Percentiles rank a stretch among this genome's conserved stretches.
phyloP scores from a whole-genome alignment of 2,329 filamentous ascomycete genomes.

The Fusarium foetens region DNA sequence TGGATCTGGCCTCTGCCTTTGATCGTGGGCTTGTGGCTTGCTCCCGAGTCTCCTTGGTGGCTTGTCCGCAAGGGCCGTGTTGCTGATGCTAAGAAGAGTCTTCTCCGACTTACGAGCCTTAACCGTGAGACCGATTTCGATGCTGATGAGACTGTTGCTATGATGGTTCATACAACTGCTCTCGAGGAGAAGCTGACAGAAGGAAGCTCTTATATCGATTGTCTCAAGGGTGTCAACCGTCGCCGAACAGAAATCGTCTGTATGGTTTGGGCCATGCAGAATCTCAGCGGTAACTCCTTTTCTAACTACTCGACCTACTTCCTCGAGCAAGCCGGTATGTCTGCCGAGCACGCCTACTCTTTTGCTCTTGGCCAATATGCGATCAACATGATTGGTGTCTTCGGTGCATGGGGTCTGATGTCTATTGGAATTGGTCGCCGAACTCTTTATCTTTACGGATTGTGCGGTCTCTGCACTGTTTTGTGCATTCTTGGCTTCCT shows the following conservation, averaged over 20 bases:
- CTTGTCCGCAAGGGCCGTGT: conserved; percentile 72
- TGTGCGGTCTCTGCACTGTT: conserved; percentile 79
- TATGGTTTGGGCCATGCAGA: conserved; percentile 72
- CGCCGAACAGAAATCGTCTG: conserved; percentile 79
- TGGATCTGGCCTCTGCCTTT: conserved; percentile 82
- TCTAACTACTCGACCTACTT: conserved; percentile 74
- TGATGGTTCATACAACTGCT: conserved; percentile 91
- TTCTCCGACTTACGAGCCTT: conserved; percentile 72
- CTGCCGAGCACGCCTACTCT: conserved; percentile 60
- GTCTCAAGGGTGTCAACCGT: conserved; percentile 81
- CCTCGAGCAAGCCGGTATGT: conserved; percentile 67
- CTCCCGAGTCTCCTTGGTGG: conserved; percentile 80
- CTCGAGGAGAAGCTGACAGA: conserved; percentile 79
- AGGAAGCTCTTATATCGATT: conserved; percentile 81
- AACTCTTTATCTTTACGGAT: conserved; percentile 78
- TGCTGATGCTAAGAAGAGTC: conserved; percentile 72
- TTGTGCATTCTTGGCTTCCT: conserved; percentile 86
- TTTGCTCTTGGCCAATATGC: conserved; percentile 72
- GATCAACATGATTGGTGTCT: conserved; percentile 82
- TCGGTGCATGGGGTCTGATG: conserved; percentile 86
- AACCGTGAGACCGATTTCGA: conserved; percentile 77
- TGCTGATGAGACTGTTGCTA: conserved; percentile 84
- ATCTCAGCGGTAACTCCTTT: conserved; percentile 71
- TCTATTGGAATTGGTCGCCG: conserved; percentile 78
- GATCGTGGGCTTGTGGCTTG: conserved; percentile 72